Conservation (phyloP, 768 basidiomycete species). For the Trichaptum fuscoviolaceum region DNA sequence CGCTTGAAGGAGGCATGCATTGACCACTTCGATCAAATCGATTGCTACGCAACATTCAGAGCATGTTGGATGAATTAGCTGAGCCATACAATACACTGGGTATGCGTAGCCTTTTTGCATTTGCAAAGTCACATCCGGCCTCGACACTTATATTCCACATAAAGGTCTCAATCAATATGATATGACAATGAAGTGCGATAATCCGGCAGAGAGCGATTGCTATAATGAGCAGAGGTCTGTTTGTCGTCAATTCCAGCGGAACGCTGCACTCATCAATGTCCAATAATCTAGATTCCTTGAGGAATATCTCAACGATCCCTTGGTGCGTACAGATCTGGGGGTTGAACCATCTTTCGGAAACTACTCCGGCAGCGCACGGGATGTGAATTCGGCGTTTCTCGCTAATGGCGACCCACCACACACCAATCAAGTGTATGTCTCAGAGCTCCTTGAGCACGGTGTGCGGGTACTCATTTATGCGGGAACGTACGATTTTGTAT, state of each 20-base stretch:
- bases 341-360: conserved; percentile 30
- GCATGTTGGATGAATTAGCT: too few relatives aligned
- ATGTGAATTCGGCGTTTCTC: conserved; percentile 30
- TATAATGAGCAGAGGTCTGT: background rate
- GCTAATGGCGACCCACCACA: conserved; percentile 13
- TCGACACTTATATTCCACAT: background rate
- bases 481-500: conserved; percentile 51
- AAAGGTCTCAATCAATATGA: conserved; percentile 26
- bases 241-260: background rate
- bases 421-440: conserved; percentile 36
- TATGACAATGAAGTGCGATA: conserved; percentile 38
- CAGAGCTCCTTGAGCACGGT: conserved; percentile 47
- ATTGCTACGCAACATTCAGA: conserved; percentile 15
- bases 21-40: conserved; percentile 26
- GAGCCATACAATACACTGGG: too few relatives aligned
- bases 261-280: background rate
- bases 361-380: conserved; percentile 22
- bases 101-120: too few relatives aligned
- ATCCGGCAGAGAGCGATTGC: conserved; percentile 41
- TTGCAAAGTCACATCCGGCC: too few relatives aligned
- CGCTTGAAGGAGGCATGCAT: conserved; percentile 25
- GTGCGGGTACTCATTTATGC: conserved; percentile 48
- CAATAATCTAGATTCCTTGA: conserved; percentile 37
- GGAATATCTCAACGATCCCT: conserved; percentile 41
- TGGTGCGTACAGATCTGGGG: conserved; percentile 40